Evolutionary conservation across 371 early-diverging fungal species (phyloP), one percentile per base, ranked within the genome.

Genomic region (Chytridium lagenaria): DNA sequence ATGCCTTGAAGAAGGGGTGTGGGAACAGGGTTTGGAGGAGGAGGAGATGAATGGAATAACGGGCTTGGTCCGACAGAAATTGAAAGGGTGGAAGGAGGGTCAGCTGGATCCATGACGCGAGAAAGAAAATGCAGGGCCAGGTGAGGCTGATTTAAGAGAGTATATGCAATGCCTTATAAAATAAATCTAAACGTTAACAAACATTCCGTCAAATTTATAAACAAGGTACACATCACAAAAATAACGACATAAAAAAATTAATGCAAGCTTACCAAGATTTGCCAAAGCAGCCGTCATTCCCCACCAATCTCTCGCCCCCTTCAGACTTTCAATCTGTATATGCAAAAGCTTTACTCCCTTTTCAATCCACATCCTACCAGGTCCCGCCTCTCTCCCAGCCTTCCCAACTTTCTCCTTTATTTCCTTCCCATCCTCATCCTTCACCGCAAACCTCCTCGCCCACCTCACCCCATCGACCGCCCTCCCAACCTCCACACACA

Each of bases 331-430:
- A 3, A 61, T 34, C 3, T 61, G 61, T 12, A 61, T 61, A 30
- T 61, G 61, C 61, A 61, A 36, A 15, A 61, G 61, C 61, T 61
- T 61, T 10, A 61, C 61, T 23, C 61, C 61, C 61, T 61, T 61
- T 26, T 61, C 61, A 61, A 61, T 61, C 61, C 61, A 61, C 30
- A 61, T 61, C 36, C 61, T 61, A 12, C 61, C 61, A 3, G 61
- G 61, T 10, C 61, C 61, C 23, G 12, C 61, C 61, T 61, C 61
- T 23, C 61, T 61, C 61, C 61, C 61, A 3, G 61, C 61, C 61
- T 61, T 61, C 36, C 61, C 61, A 15, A 61, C 36, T 34, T 26
- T 61, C 36, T 61, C 61, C 61, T 37, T 26, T 34, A 3, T 36
- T 26, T 12, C 61, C 36, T 37, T 36, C 5, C 30, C 37, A 3